Evolutionary conservation across 495 filamentous ascomycete species (phyloP), one percentile per base, ranked within the genome.

Genomic region (Venustampulla echinocandica): DNA sequence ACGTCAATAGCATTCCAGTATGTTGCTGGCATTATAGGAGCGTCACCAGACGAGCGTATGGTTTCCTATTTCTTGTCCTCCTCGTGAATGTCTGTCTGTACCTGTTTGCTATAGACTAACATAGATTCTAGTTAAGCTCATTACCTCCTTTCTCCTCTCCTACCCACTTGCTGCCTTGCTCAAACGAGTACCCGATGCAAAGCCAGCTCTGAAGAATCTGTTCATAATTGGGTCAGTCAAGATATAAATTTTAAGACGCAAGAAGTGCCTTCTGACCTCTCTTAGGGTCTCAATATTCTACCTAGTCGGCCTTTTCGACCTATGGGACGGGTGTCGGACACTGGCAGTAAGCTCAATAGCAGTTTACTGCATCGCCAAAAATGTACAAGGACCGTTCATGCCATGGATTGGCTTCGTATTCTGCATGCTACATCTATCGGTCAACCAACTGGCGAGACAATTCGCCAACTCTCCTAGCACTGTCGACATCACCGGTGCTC

Each of bases 391-490:
- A n/a, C 86, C 87, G 2, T 85, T 89, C 64, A 98, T 98, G 92
- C 93, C 93, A 68, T 98, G 92, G 92, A 77, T 95, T 34, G 88
- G 80, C 36, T 97, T 98, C 64, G 74, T 87, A 44, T 96, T 90
- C 64, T 60, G 93, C 44, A 98, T 98, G 93, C 81, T 84, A 49
- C 90, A 97, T 64, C 86, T 98, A 85, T 86, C 89, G 30, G 61
- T 88, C 52, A 93, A 77, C 61, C 92, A 98, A 60, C 80, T 97
- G 47, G 68, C 79, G 46, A 83, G 92, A 23, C 87, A 94, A 56
- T 75, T 81, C 38, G 64, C 70, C 25, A 71, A 84, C 51, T 70
- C 79, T 39, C 75, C 82, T 1, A 65, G 73, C 44, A 62, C 68
- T 6, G 69, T 95, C 32, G 92, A 98, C 63, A 90, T 98, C 54